Percentiles rank a stretch among this genome's conserved stretches.
phyloP scores from a whole-genome alignment of 2,329 filamentous ascomycete species.

The Exophiala alcalophila region DNA sequence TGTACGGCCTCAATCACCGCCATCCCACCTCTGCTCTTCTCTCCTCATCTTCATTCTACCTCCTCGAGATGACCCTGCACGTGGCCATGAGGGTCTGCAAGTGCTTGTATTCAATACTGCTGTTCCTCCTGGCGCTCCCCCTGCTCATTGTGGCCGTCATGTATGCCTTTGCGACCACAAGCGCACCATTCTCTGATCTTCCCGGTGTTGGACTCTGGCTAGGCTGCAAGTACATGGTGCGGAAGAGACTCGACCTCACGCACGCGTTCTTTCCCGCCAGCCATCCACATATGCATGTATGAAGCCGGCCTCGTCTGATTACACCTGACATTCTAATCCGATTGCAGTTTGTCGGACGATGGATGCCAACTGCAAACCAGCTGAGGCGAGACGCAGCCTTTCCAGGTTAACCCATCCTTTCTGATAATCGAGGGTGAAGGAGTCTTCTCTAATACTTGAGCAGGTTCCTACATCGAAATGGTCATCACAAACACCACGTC shows the following conservation, averaged over 20 bases:
- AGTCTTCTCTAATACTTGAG: slow-evolving; percentile 4
- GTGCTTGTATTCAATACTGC: too few relatives aligned
- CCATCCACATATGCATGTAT: slow-evolving; percentile 14
- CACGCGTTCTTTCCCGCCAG: slow-evolving; percentile 9
- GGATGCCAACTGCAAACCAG: slow-evolving; percentile 15
- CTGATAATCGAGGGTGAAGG: neutral
- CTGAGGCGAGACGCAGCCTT: slow-evolving; percentile 14
- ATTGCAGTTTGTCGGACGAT: slow-evolving; percentile 21
- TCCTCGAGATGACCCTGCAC: too few relatives aligned
- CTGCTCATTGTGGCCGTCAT: neutral
- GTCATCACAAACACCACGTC: slow-evolving; percentile 17
- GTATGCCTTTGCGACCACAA: neutral
- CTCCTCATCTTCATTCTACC: too few relatives aligned
- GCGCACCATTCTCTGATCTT: neutral
- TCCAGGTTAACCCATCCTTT: slow-evolving; percentile 15
- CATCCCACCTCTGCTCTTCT: too few relatives aligned
- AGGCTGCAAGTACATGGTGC: neutral
- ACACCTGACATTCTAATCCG: neutral
- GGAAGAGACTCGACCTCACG: slow-evolving; percentile 1
- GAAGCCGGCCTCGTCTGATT: neutral
- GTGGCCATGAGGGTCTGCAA: too few relatives aligned
- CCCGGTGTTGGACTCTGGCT: neutral
- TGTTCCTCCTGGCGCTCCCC: neutral
- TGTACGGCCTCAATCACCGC: too few relatives aligned
- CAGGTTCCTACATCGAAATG: slow-evolving; percentile 25